Evolutionary conservation across 2,329 filamentous ascomycete species (phyloP).

Genomic region (Exophiala calicioides): DNA sequence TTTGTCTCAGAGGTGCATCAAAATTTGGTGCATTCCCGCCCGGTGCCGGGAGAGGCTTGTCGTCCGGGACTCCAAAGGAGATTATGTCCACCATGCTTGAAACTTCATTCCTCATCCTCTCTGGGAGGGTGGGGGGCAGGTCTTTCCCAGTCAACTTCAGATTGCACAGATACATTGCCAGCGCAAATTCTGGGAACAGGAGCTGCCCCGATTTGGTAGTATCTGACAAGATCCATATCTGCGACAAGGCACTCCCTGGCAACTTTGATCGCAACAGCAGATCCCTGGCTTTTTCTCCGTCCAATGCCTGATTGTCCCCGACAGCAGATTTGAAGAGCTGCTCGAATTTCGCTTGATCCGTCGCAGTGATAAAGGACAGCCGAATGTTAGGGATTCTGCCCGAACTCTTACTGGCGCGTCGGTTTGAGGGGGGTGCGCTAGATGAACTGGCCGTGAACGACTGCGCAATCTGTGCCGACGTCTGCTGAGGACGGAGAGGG

Average conservation of each 20-base stretch:
- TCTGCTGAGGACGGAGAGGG: slow-evolving; percentile 58
- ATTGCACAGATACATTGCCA: slow-evolving; percentile 99
- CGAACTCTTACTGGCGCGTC: slow-evolving; percentile 60
- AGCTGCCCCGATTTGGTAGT: slow-evolving; percentile 95
- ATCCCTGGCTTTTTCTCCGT: slow-evolving; percentile 88
- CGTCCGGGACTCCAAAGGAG: slow-evolving; percentile 85
- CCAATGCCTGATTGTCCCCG: slow-evolving; percentile 79
- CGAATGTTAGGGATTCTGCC: slow-evolving; percentile 87
- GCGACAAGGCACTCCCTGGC: slow-evolving; percentile 80
- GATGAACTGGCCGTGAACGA: slow-evolving; percentile 57
- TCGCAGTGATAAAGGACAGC: slow-evolving; percentile 91
- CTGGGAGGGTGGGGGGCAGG: slow-evolving; percentile 72
- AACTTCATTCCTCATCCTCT: slow-evolving; percentile 90
- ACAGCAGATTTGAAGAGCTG: slow-evolving; percentile 95
- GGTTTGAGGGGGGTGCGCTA: slow-evolving; percentile 60
- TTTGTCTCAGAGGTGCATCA: slow-evolving; percentile 55
- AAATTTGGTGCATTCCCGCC: slow-evolving; percentile 72
- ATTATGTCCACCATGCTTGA: slow-evolving; percentile 99
- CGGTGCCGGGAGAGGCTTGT: slow-evolving; percentile 54
- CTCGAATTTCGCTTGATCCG: slow-evolving; percentile 95
- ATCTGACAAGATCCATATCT: slow-evolving; percentile 94
- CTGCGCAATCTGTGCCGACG: slow-evolving; percentile 64
- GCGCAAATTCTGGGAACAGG: slow-evolving; percentile 94
- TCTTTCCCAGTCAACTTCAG: slow-evolving; percentile 84
- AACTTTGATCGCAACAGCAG: slow-evolving; percentile 85